Conservation (phyloP, 2,329 filamentous ascomycete genomes). For the Myriosclerotinia scirpicola region DNA sequence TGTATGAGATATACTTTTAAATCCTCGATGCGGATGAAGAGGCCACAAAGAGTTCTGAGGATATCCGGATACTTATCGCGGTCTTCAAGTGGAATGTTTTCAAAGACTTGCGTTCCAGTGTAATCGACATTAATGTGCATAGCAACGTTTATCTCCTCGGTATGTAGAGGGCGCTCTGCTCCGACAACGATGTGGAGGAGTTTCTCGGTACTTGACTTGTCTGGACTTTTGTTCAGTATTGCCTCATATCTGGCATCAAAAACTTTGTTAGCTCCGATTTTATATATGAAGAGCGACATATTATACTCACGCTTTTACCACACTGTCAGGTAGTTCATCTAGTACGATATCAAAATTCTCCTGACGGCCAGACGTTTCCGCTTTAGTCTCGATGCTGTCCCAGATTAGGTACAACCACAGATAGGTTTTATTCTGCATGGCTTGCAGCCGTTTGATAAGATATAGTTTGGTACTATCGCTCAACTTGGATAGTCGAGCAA, state of each 20-base stretch:
- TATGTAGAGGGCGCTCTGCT: background rate
- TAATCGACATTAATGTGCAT: background rate
- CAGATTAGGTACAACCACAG: slow-evolving; percentile 24
- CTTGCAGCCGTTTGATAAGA: background rate
- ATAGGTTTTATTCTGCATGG: slow-evolving; percentile 18
- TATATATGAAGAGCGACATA: too few relatives aligned
- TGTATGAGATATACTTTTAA: slow-evolving; percentile 25
- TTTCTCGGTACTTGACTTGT: background rate
- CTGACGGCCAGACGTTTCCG: background rate
- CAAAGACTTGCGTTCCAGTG: background rate
- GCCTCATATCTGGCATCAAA: background rate
- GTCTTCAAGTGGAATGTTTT: background rate
- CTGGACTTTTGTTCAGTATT: background rate
- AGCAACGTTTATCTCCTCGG: slow-evolving; percentile 12
- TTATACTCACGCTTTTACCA: background rate
- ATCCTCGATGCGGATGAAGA: slow-evolving; percentile 17
- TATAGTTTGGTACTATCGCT: background rate
- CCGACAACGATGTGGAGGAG: slow-evolving; percentile 21
- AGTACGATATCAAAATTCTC: too few relatives aligned
- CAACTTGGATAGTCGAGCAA: background rate
- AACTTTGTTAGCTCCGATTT: too few relatives aligned
- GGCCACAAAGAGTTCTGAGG: slow-evolving; percentile 18
- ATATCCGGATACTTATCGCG: background rate
- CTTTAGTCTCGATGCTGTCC: background rate
- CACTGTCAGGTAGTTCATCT: background rate